These are phyloP conservation scores for Herpetomonas muscarum DNA, from an alignment of 208 protist species.

Conservation along the genomic window DNA sequence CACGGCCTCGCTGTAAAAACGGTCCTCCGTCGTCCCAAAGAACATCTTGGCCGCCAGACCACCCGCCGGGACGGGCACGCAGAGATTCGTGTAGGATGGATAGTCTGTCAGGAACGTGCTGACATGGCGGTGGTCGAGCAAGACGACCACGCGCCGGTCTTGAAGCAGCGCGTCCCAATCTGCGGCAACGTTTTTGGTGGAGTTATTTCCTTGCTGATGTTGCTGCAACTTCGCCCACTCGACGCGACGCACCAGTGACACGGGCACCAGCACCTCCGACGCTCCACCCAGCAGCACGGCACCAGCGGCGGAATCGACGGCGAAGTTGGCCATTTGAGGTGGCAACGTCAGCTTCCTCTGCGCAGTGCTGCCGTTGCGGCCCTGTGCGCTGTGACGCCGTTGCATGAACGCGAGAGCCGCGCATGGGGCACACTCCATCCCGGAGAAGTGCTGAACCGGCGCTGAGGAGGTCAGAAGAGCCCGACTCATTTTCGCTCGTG, in stretches of 20 bases:
- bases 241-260: slow-evolving; percentile 44
- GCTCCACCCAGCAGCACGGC: slow-evolving; percentile 42
- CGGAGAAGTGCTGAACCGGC: background rate
- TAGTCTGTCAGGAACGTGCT: slow-evolving; percentile 15
- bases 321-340: slow-evolving; percentile 16
- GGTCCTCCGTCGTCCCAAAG: slow-evolving; percentile 36
- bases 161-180: slow-evolving; percentile 22
- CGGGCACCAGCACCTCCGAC: slow-evolving; percentile 57
- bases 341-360: slow-evolving; percentile 3
- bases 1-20: slow-evolving; percentile 34
- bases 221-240: too few species aligned
- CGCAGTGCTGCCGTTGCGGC: too few species aligned
- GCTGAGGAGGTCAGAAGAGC: background rate
- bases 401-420: background rate
- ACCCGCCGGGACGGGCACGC: slow-evolving; percentile 66
- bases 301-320: slow-evolving; percentile 40
- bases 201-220: background rate
- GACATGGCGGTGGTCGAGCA: slow-evolving; percentile 12
- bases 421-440: slow-evolving; percentile 7
- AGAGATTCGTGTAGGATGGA: slow-evolving; percentile 33
- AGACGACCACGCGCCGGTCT: slow-evolving; percentile 18
- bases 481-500: background rate
- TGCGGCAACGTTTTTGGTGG: slow-evolving; percentile 2
- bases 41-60: slow-evolving; percentile 56
- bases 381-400: background rate